Percentiles rank a stretch among this genome's conserved stretches.
Conservation (phyloP, 2,329 filamentous ascomycete genomes). For the Fusarium metavorans region DNA sequence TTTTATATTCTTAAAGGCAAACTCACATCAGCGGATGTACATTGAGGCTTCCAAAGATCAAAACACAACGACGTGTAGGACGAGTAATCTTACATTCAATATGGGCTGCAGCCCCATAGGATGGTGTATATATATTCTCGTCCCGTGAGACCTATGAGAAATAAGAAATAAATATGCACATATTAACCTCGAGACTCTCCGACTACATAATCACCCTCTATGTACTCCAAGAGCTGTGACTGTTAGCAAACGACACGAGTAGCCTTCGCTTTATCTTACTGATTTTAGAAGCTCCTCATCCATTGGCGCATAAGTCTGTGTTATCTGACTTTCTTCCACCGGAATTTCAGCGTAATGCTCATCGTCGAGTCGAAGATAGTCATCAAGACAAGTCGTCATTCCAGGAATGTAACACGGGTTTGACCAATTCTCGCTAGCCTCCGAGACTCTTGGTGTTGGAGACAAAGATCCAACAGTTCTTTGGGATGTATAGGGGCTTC, state of each 20-base stretch:
- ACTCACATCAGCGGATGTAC: no score
- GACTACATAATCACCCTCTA: not conserved
- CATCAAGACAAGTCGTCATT: slow-evolving; percentile 3
- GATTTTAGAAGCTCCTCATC: slow-evolving; percentile 7
- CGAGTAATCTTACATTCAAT: no score
- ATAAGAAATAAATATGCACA: not conserved
- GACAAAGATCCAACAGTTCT: not conserved
- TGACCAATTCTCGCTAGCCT: not conserved
- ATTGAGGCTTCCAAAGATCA: no score
- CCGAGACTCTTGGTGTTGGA: not conserved
- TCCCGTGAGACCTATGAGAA: not conserved
- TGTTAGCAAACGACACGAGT: not conserved
- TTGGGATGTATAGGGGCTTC: slow-evolving; percentile 10
- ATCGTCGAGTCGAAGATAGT: slow-evolving; percentile 17
- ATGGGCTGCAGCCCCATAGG: no score
- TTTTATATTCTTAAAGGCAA: no score
- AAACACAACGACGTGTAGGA: no score
- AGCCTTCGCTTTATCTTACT: not conserved
- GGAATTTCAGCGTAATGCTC: not conserved
- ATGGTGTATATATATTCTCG: not conserved
- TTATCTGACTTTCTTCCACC: not conserved
- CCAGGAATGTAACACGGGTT: not conserved
- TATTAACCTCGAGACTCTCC: not conserved
- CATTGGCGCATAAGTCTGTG: not conserved
- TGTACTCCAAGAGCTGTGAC: not conserved